Evolutionary conservation across 2,329 filamentous ascomycete genomes (phyloP).

Genomic region (Phaeosphaeria sp.): DNA sequence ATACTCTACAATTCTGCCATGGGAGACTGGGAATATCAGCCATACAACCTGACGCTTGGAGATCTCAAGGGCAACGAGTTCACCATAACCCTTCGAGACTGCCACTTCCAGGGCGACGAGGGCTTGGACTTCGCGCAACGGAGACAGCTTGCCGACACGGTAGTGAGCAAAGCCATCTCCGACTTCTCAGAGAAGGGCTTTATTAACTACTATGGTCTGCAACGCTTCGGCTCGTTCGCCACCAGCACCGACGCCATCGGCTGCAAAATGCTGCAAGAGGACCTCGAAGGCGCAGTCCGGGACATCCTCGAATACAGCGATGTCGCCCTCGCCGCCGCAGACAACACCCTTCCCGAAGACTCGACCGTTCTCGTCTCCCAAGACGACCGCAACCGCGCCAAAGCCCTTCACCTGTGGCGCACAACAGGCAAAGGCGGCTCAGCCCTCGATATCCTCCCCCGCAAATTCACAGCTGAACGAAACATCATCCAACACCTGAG

Average conservation of each 20-base stretch:
- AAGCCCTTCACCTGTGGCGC: conserved; percentile 77
- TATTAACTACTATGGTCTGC: conserved; percentile 98
- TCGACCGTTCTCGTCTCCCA: conserved; percentile 62
- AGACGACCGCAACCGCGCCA: conserved; percentile 81
- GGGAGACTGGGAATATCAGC: conserved; percentile 82
- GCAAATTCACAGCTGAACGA: conserved; percentile 80
- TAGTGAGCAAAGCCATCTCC: conserved; percentile 66
- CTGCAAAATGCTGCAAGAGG: conserved; percentile 78
- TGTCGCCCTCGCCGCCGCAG: conserved; percentile 63
- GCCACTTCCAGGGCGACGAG: conserved; percentile 63
- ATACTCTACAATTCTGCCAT: conserved; percentile 67
- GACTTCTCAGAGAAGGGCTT: conserved; percentile 79
- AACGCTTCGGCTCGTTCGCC: conserved; percentile 89
- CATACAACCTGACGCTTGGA: conserved; percentile 77
- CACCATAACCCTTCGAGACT: conserved; percentile 87
- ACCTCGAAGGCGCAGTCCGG: conserved; percentile 81
- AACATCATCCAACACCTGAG: conserved; percentile 79
- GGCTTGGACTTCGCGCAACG: conserved; percentile 42
- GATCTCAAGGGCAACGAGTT: conserved; percentile 92
- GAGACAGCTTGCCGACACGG: conserved; percentile 55
- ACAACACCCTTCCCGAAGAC: conserved; percentile 43
- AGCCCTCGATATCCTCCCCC: conserved; percentile 74
- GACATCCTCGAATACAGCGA: conserved; percentile 77
- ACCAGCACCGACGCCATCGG: conserved; percentile 87
- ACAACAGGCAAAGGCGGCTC: conserved; percentile 63